phyloP scores from a whole-genome alignment of 176 grass and related monocot genomes.

The Dactylis glomerata region DNA sequence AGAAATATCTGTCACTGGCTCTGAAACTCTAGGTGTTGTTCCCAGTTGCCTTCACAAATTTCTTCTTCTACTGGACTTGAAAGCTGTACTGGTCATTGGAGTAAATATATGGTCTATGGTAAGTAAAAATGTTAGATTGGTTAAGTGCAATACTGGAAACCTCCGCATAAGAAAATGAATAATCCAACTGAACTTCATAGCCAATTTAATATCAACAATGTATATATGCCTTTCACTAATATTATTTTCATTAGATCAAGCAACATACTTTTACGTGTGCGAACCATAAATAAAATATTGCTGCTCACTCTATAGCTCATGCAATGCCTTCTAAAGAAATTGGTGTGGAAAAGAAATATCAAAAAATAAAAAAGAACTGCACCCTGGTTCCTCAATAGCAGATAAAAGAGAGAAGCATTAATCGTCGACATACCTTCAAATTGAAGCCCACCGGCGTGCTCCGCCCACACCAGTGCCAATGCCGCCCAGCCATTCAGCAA shows the following conservation, averaged over 20 bases:
- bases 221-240: neutral
- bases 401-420: too few relatives aligned
- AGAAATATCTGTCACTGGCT: neutral
- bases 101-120: too few relatives aligned
- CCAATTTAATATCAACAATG: neutral
- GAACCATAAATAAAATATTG: too few relatives aligned
- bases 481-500: too few relatives aligned
- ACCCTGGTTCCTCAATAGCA: conserved; percentile 19
- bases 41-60: neutral
- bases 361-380: neutral
- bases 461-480: too few relatives aligned
- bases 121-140: too few relatives aligned
- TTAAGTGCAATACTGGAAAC: neutral
- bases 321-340: neutral
- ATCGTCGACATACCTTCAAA: too few relatives aligned
- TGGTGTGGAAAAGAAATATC: neutral
- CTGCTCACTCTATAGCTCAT: neutral
- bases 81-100: neutral
- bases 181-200: neutral
- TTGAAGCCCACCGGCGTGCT: too few relatives aligned
- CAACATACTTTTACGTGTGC: neutral
- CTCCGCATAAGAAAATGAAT: neutral
- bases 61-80: neutral
- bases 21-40: neutral
- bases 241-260: neutral